A percentile compares a stretch with the other conserved stretches of the same genome.
Evolutionary conservation across 495 filamentous ascomycete genomes (phyloP).

Genomic region (Neurospora hispaniola): DNA sequence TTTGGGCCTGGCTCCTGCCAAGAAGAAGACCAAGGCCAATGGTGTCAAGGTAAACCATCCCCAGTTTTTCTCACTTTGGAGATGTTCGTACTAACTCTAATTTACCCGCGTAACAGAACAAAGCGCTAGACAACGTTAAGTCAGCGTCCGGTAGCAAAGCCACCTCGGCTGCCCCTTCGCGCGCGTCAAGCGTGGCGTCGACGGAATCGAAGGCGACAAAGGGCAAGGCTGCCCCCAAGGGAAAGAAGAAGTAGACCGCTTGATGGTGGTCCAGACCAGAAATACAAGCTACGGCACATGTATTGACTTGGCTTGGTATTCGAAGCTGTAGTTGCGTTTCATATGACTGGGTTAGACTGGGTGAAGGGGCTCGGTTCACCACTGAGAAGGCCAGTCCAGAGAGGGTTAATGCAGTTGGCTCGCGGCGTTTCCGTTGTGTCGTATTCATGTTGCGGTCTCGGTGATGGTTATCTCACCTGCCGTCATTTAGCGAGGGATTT

Average conservation of each 20-base stretch:
- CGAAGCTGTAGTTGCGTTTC: neutral
- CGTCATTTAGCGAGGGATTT: neutral
- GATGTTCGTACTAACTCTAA: neutral
- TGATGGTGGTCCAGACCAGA: neutral
- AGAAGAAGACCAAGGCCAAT: constrained; percentile 82
- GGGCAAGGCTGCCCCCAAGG: constrained; percentile 32
- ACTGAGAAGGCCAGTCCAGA: neutral
- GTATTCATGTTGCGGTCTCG: neutral
- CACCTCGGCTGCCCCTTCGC: constrained; percentile 42
- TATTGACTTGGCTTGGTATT: neutral
- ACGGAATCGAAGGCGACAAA: constrained; percentile 34
- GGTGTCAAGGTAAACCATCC: constrained; percentile 49
- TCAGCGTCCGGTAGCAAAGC: constrained; percentile 41
- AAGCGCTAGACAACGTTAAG: constrained; percentile 52
- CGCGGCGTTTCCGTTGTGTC: neutral
- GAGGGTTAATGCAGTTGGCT: neutral
- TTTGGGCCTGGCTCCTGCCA: constrained; percentile 61
- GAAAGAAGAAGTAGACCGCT: constrained; percentile 42
- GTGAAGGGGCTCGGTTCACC: neutral
- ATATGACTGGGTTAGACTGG: neutral
- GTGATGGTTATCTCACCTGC: neutral
- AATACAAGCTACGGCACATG: neutral
- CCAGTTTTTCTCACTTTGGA: neutral
- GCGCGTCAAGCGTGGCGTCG: constrained; percentile 43
- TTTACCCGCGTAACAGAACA: constrained; percentile 37